These are phyloP conservation scores for Talaromyces amestolkiae DNA, from an alignment of 2,329 filamentous ascomycete genomes.

Conservation along the genomic window DNA sequence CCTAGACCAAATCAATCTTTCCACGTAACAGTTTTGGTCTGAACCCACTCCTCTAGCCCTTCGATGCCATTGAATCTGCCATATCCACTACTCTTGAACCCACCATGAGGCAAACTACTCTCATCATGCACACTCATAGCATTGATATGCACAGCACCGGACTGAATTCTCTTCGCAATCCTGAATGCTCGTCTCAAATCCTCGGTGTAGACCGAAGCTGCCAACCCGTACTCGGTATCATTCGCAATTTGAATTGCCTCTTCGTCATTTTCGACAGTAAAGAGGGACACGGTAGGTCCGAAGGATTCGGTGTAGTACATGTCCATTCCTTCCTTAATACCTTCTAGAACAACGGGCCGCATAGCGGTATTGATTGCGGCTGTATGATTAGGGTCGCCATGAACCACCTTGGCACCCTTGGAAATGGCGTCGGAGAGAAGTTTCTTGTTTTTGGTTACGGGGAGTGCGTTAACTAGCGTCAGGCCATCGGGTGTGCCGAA, in stretches of 20 bases:
- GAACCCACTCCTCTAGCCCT: slow-evolving; percentile 11
- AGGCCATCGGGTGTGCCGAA: neutral
- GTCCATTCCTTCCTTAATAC: slow-evolving; percentile 65
- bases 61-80: slow-evolving; percentile 9
- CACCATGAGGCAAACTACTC: slow-evolving; percentile 10
- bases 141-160: slow-evolving; percentile 17
- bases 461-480: neutral
- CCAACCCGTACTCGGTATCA: slow-evolving; percentile 41
- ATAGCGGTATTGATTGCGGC: slow-evolving; percentile 39
- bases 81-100: slow-evolving; percentile 12
- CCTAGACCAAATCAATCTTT: neutral
- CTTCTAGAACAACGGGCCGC: slow-evolving; percentile 62
- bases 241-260: slow-evolving; percentile 43
- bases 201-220: slow-evolving; percentile 47
- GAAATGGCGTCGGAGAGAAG: slow-evolving; percentile 10
- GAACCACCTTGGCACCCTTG: neutral
- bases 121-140: slow-evolving; percentile 15
- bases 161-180: slow-evolving; percentile 6
- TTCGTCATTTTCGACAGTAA: slow-evolving; percentile 48
- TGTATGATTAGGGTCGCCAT: neutral
- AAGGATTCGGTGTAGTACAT: slow-evolving; percentile 61
- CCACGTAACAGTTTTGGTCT: slow-evolving; percentile 16
- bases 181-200: neutral
- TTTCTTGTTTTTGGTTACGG: neutral
- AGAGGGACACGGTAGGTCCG: slow-evolving; percentile 65